Conservation (phyloP, 129 eudicot genomes). For the Lonicera japonica region DNA sequence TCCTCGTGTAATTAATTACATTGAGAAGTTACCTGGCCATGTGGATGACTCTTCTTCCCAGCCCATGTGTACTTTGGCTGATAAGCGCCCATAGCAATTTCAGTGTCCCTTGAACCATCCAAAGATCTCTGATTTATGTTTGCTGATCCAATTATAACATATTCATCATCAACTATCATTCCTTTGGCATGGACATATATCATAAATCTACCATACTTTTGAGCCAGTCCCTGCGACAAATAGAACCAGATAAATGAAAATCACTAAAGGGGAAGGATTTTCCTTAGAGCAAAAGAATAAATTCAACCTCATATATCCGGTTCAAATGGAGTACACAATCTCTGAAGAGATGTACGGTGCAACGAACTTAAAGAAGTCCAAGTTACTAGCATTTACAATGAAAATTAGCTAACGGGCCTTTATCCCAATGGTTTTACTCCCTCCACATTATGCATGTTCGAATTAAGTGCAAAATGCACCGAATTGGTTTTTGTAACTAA, state of each 20-base stretch:
- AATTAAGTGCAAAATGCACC: too few relatives aligned
- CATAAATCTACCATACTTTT: slow-evolving; percentile 17
- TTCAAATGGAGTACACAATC: neutral
- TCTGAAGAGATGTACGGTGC: neutral
- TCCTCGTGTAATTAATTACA: neutral
- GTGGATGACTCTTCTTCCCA: slow-evolving; percentile 10
- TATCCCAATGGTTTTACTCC: neutral
- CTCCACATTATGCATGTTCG: too few relatives aligned
- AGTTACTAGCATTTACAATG: neutral
- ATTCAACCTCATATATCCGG: too few relatives aligned
- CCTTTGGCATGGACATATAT: slow-evolving; percentile 25
- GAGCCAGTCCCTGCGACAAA: slow-evolving; percentile 10
- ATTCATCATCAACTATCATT: slow-evolving; percentile 19
- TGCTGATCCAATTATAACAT: slow-evolving; percentile 20
- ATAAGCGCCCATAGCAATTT: slow-evolving; percentile 26
- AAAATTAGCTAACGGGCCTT: neutral
- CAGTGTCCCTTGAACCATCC: slow-evolving; percentile 28
- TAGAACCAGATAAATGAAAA: neutral
- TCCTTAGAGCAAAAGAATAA: neutral
- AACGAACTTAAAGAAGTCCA: too few relatives aligned
- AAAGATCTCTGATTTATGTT: slow-evolving; percentile 22
- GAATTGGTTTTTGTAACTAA: too few relatives aligned
- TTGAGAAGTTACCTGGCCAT: slow-evolving; percentile 16
- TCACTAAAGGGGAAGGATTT: too few relatives aligned
- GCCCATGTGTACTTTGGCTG: slow-evolving; percentile 21